phyloP scores from a whole-genome alignment of 2,329 filamentous ascomycete species.

The Cladosporium cucumerinum region DNA sequence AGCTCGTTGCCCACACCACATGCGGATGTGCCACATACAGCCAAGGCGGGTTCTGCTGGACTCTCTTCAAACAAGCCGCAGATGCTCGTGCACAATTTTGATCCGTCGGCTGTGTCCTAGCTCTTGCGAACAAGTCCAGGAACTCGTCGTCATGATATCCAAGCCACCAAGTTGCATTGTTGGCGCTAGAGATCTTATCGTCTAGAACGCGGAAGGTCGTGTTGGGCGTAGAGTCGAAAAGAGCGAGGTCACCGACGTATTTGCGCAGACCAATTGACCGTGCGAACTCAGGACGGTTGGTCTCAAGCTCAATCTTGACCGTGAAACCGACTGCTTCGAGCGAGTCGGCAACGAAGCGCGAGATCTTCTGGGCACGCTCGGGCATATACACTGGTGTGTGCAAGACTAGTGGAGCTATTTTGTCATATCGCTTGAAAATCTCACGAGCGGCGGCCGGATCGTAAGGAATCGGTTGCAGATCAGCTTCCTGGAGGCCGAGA shows the following conservation, averaged over 20 bases:
- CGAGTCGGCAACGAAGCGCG: conserved; percentile 8
- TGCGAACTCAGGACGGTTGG: conserved; percentile 16
- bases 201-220: conserved; percentile 18
- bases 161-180: conserved; percentile 17
- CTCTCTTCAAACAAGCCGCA: conserved; percentile 11
- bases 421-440: conserved; percentile 3
- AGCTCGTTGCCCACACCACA: conserved; percentile 15
- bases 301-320: conserved; percentile 14
- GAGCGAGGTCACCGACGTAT: conserved; percentile 13
- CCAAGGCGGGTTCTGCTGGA: conserved; percentile 18
- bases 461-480: conserved; percentile 12
- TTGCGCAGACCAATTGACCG: conserved; percentile 16
- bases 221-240: conserved; percentile 17
- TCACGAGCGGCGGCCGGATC: conserved; percentile 6
- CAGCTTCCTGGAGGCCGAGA: conserved; percentile 10
- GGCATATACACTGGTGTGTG: conserved; percentile 18
- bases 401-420: not conserved
- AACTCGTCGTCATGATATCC: conserved; percentile 18
- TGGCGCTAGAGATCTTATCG: conserved; percentile 13
- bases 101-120: not conserved
- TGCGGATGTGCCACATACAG: conserved; percentile 17
- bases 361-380: conserved; percentile 17
- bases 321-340: conserved; percentile 14
- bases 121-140: conserved; percentile 6
- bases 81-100: conserved; percentile 1